phyloP scores from a whole-genome alignment of 495 filamentous ascomycete species.

The Letharia lupina region DNA sequence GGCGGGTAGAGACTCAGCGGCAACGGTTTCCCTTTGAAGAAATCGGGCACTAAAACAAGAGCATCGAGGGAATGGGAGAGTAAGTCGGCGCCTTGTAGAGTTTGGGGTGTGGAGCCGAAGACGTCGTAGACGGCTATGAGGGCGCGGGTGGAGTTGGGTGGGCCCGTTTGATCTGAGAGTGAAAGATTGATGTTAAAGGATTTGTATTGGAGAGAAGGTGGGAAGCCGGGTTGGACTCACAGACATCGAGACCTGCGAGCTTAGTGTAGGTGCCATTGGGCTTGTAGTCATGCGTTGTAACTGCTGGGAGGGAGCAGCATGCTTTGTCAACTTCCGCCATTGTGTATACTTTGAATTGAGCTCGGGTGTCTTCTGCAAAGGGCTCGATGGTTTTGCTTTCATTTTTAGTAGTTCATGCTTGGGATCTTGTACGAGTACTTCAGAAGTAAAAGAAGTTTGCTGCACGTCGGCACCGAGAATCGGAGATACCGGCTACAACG shows the following conservation, averaged over 20 bases:
- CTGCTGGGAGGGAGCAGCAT: constrained; percentile 13
- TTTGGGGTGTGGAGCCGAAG: constrained; percentile 45
- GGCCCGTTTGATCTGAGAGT: constrained; percentile 38
- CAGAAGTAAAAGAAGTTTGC: not conserved
- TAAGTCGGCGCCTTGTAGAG: constrained; percentile 48
- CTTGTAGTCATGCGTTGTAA: constrained; percentile 43
- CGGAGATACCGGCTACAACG: not conserved
- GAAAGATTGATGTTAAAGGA: not conserved
- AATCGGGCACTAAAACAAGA: constrained; percentile 41
- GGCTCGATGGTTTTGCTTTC: not conserved
- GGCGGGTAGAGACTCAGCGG: constrained; percentile 31
- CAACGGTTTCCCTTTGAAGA: constrained; percentile 35
- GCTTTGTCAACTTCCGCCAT: constrained; percentile 16
- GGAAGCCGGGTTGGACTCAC: constrained; percentile 32
- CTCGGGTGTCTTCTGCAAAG: not conserved
- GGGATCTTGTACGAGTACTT: not conserved
- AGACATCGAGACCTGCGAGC: constrained; percentile 60
- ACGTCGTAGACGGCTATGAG: constrained; percentile 48
- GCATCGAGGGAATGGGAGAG: constrained; percentile 35
- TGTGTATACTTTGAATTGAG: not conserved
- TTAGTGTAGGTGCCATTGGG: constrained; percentile 58
- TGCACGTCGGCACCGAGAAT: not conserved
- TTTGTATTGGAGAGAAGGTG: not conserved
- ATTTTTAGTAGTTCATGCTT: not conserved
- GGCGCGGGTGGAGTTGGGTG: constrained; percentile 29